Evolutionary conservation across 2,329 filamentous ascomycete genomes (phyloP).

Genomic region (Pseudogymnoascus sp.): DNA sequence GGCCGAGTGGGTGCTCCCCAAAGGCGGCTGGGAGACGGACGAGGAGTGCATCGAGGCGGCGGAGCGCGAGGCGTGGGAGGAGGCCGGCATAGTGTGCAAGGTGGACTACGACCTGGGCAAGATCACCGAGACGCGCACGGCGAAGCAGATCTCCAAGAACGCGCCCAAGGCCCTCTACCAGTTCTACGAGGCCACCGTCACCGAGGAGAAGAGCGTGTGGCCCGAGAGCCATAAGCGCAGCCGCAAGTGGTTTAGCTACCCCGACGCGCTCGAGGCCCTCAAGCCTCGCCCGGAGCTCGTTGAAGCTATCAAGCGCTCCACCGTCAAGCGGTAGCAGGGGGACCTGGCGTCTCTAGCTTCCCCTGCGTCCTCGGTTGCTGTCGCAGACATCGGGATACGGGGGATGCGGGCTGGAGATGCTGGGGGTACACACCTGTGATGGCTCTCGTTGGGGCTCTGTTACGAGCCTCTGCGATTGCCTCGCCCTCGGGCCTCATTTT

Average conservation of each 20-base stretch:
- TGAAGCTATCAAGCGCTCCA: conserved; percentile 73
- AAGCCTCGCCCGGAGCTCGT: conserved; percentile 76
- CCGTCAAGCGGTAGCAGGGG: conserved; percentile 32
- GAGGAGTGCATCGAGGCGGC: conserved; percentile 83
- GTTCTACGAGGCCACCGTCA: conserved; percentile 84
- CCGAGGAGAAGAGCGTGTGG: conserved; percentile 79
- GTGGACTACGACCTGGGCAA: conserved; percentile 80
- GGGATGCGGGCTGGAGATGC: neutral
- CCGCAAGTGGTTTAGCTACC: conserved; percentile 82
- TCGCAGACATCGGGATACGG: neutral
- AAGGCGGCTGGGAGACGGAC: conserved; percentile 95
- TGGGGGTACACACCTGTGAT: conserved; percentile 6
- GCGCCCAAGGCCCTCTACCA: conserved; percentile 60
- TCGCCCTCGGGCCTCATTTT: neutral
- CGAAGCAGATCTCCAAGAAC: conserved; percentile 63
- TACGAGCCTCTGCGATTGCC: neutral
- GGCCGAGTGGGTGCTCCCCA: conserved; percentile 85
- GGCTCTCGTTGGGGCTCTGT: conserved; percentile 13
- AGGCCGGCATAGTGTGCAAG: conserved; percentile 83
- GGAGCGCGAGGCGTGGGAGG: conserved; percentile 91
- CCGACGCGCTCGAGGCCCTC: conserved; percentile 71
- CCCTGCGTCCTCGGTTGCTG: neutral
- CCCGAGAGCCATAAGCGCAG: conserved; percentile 89
- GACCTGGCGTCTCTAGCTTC: conserved; percentile 27
- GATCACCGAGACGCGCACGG: conserved; percentile 76